Percentiles rank a stretch among this genome's conserved stretches.
These are phyloP conservation scores for Phytopythium oedochilum DNA, from an alignment of 352 stramenopile species.

Conservation along the genomic window DNA sequence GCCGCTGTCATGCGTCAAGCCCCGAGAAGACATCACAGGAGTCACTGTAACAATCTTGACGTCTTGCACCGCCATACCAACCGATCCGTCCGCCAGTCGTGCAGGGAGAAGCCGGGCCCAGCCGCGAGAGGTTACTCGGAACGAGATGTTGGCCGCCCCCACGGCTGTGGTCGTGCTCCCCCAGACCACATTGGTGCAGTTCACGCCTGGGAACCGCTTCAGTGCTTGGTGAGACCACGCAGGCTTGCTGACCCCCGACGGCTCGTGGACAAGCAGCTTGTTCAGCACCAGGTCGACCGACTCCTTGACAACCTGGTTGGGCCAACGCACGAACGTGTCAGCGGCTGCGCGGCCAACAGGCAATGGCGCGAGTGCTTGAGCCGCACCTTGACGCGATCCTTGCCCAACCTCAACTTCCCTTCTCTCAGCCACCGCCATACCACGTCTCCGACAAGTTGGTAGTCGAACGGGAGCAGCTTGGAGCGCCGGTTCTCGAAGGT, in stretches of 20 bases:
- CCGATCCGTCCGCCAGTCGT: neutral
- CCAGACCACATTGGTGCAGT: neutral
- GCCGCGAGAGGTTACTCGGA: neutral
- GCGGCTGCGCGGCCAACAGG: neutral
- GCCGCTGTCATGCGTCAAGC: too few species aligned
- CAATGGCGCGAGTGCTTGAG: neutral
- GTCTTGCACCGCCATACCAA: neutral
- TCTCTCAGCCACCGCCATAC: neutral
- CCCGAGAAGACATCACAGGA: neutral
- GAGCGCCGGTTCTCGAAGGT: neutral
- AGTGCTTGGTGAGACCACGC: neutral
- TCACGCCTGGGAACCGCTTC: neutral
- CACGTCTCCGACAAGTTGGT: neutral
- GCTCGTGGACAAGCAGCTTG: neutral
- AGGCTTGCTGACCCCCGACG: neutral
- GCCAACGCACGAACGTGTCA: neutral
- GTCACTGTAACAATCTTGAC: neutral
- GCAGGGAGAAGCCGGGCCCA: neutral
- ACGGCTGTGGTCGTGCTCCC: neutral
- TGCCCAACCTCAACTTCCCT: neutral
- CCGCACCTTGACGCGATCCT: neutral
- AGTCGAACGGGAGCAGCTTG: neutral
- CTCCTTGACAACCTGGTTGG: neutral
- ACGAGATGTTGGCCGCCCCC: neutral
- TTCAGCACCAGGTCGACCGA: neutral